Evolutionary conservation across 2,329 filamentous ascomycete genomes (phyloP).

Genomic region (Magnaporthales sp.): DNA sequence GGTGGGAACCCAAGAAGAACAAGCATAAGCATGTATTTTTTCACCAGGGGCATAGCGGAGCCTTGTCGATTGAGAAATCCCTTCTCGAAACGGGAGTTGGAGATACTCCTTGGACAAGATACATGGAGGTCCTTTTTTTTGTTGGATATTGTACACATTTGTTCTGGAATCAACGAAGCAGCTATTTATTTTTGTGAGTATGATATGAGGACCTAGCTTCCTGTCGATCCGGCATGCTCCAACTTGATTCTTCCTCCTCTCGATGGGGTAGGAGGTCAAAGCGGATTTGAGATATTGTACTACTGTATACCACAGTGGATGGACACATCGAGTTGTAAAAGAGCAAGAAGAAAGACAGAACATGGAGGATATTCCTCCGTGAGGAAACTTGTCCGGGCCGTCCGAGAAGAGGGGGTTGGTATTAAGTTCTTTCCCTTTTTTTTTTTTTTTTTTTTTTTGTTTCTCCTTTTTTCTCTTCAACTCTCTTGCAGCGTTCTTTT

Average conservation of each 20-base stretch:
- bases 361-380: background rate
- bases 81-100: background rate
- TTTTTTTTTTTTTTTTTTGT: background rate
- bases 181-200: background rate
- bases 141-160: background rate
- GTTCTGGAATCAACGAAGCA: background rate
- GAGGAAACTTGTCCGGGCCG: background rate
- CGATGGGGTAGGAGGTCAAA: background rate
- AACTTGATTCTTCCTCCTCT: background rate
- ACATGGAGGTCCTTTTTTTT: background rate
- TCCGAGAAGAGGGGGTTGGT: background rate
- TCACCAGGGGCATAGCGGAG: background rate
- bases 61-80: background rate
- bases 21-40: background rate
- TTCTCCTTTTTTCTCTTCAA: background rate
- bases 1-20: background rate
- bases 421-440: background rate
- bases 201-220: background rate
- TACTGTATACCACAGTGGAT: background rate
- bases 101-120: background rate
- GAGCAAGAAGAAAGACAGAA: background rate
- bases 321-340: background rate
- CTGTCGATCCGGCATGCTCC: background rate
- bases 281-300: background rate
- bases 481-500: background rate